A percentile compares a stretch with the other conserved stretches of the same genome.
Conservation (phyloP, 495 filamentous ascomycete species). For the Aspergillus heteromorphus region DNA sequence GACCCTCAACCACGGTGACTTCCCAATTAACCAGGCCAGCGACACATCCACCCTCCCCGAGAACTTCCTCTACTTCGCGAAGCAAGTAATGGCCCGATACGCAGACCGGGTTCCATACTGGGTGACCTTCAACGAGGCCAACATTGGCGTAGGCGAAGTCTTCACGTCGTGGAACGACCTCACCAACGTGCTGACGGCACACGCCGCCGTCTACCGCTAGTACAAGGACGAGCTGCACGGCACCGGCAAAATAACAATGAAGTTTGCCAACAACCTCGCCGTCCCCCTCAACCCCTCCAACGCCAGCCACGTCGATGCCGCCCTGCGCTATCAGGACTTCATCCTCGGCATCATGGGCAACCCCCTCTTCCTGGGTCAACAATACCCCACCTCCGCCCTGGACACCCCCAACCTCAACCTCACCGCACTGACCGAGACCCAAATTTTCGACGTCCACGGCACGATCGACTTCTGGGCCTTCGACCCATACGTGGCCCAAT, state of each 20-base stretch:
- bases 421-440: constrained; percentile 24
- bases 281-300: constrained; percentile 33
- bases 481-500: constrained; percentile 42
- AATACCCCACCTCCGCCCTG: constrained; percentile 33
- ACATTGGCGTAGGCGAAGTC: constrained; percentile 16
- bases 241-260: constrained; percentile 34
- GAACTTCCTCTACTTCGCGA: constrained; percentile 34
- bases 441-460: constrained; percentile 28
- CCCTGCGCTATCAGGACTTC: constrained; percentile 37
- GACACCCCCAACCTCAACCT: constrained; percentile 20
- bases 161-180: constrained; percentile 27
- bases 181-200: constrained; percentile 33
- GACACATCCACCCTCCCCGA: constrained; percentile 29
- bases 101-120: constrained; percentile 40
- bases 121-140: constrained; percentile 44
- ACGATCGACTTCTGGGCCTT: constrained; percentile 42
- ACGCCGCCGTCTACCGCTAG: constrained; percentile 35
- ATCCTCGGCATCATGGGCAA: constrained; percentile 34
- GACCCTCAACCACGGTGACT: constrained; percentile 41
- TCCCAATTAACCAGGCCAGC: constrained; percentile 25
- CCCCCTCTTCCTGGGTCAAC: constrained; percentile 37
- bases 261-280: constrained; percentile 40
- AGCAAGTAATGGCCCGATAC: constrained; percentile 36
- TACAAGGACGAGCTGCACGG: constrained; percentile 37
- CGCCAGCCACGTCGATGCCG: constrained; percentile 27